Evolutionary conservation across 2,329 filamentous ascomycete species (phyloP).

Genomic region (Colletotrichum godetiae): DNA sequence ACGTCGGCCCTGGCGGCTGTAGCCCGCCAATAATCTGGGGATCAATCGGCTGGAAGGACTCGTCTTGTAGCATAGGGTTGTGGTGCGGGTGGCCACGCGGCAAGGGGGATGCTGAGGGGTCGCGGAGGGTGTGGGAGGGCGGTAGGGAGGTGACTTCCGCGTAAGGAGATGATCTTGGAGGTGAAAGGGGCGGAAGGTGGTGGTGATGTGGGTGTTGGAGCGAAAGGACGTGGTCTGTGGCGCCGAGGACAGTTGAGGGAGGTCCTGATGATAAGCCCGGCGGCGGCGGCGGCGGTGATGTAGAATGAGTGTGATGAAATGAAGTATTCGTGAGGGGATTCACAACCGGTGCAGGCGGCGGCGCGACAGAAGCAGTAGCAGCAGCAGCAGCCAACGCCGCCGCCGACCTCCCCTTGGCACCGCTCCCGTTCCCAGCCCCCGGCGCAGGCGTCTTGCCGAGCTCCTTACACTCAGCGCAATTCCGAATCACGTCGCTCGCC

Average conservation of each 20-base stretch:
- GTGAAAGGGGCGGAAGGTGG: conserved; percentile 42
- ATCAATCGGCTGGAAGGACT: conserved; percentile 65
- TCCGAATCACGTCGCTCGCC: conserved; percentile 92
- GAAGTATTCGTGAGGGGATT: conserved; percentile 7
- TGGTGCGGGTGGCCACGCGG: conserved; percentile 45
- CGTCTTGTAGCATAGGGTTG: conserved; percentile 48
- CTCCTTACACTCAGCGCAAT: conserved; percentile 91
- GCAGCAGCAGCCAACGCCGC: background rate
- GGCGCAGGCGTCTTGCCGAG: conserved; percentile 65
- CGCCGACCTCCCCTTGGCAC: conserved; percentile 22
- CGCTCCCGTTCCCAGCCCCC: conserved; percentile 11
- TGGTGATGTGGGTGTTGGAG: conserved; percentile 34
- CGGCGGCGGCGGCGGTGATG: conserved; percentile 15
- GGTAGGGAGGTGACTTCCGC: conserved; percentile 58
- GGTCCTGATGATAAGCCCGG: conserved; percentile 6
- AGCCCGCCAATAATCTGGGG: conserved; percentile 66
- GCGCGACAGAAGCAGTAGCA: background rate
- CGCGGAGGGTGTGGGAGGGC: conserved; percentile 51
- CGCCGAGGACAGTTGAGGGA: conserved; percentile 4
- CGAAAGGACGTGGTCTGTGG: conserved; percentile 30
- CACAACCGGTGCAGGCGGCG: background rate
- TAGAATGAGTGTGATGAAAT: background rate
- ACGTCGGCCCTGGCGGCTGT: conserved; percentile 46
- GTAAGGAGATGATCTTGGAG: conserved; percentile 49
- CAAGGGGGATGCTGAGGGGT: conserved; percentile 40